phyloP scores from a whole-genome alignment of 2,329 filamentous ascomycete genomes.

The Metarhizium rileyi region DNA sequence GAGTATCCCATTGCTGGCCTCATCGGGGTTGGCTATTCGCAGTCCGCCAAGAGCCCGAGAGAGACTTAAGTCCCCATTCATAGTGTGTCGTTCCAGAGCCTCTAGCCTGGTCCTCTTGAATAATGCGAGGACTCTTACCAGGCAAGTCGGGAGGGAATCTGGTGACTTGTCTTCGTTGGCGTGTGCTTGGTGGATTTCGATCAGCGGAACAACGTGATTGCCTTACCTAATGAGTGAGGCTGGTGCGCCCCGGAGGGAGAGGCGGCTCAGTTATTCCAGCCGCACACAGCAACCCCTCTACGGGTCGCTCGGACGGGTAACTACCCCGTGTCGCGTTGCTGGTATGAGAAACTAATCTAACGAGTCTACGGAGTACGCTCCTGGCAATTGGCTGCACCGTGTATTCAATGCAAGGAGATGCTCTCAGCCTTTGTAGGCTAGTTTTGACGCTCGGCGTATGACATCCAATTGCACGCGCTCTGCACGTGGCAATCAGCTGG shows the following conservation, averaged over 20 bases:
- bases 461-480: too few relatives aligned
- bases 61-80: conserved; percentile 89
- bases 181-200: conserved; percentile 2
- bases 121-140: conserved; percentile 4
- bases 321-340: too few relatives aligned
- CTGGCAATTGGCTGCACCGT: too few relatives aligned
- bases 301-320: too few relatives aligned
- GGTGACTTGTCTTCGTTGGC: neutral
- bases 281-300: neutral
- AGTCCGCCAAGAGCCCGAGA: conserved; percentile 87
- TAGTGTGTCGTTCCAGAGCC: conserved; percentile 33
- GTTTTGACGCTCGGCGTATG: too few relatives aligned
- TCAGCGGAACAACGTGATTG: conserved; percentile 5
- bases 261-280: neutral
- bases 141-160: conserved; percentile 1
- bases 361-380: too few relatives aligned
- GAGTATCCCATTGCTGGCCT: conserved; percentile 37
- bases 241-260: neutral
- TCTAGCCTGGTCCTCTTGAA: conserved; percentile 15
- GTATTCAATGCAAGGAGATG: too few relatives aligned
- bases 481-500: too few relatives aligned
- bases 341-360: neutral
- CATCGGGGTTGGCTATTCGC: conserved; percentile 93
- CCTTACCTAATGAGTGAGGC: conserved; percentile 10
- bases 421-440: too few relatives aligned